A percentile compares a stretch with the other conserved stretches of the same genome.
These are phyloP conservation scores for Pulchroboletus neoregius DNA, from an alignment of 1,284 basidiomycete genomes.

Conservation along the genomic window DNA sequence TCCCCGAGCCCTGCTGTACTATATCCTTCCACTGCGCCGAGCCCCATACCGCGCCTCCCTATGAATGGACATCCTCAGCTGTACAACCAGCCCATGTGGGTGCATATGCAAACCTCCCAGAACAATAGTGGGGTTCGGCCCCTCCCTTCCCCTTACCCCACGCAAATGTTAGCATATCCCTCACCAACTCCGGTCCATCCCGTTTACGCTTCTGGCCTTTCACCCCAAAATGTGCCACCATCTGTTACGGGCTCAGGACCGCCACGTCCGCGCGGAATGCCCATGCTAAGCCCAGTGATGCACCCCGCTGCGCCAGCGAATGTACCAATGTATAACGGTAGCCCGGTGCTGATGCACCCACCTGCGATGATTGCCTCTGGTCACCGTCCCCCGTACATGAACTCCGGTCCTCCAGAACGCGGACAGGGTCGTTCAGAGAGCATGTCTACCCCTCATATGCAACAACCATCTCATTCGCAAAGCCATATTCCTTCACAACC, in stretches of 20 bases:
- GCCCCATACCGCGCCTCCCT: slow-evolving; percentile 60
- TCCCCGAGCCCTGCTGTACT: slow-evolving; percentile 59
- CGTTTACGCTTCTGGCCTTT: slow-evolving; percentile 49
- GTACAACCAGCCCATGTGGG: slow-evolving; percentile 64
- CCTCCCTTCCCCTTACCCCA: slow-evolving; percentile 57
- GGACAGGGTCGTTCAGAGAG: slow-evolving; percentile 30
- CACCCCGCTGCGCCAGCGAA: slow-evolving; percentile 45
- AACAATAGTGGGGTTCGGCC: slow-evolving; percentile 53
- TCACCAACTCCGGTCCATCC: slow-evolving; percentile 45
- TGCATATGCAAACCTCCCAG: slow-evolving; percentile 49
- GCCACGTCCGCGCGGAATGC: slow-evolving; percentile 45
- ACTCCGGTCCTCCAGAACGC: slow-evolving; percentile 25
- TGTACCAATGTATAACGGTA: slow-evolving; percentile 55
- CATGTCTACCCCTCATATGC: slow-evolving; percentile 27
- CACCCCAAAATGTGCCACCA: slow-evolving; percentile 40
- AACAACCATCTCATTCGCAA: slow-evolving; percentile 29
- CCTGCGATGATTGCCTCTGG: slow-evolving; percentile 37
- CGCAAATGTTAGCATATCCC: slow-evolving; percentile 61
- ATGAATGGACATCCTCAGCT: slow-evolving; percentile 56
- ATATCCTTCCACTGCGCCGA: slow-evolving; percentile 58
- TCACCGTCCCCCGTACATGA: slow-evolving; percentile 32
- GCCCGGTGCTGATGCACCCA: slow-evolving; percentile 64
- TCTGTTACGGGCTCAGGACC: slow-evolving; percentile 40
- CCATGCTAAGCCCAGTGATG: slow-evolving; percentile 67
- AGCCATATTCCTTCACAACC: slow-evolving; percentile 30